These are phyloP conservation scores for Mycena kentingensis DNA, from an alignment of 768 basidiomycete genomes.

Conservation along the genomic window DNA sequence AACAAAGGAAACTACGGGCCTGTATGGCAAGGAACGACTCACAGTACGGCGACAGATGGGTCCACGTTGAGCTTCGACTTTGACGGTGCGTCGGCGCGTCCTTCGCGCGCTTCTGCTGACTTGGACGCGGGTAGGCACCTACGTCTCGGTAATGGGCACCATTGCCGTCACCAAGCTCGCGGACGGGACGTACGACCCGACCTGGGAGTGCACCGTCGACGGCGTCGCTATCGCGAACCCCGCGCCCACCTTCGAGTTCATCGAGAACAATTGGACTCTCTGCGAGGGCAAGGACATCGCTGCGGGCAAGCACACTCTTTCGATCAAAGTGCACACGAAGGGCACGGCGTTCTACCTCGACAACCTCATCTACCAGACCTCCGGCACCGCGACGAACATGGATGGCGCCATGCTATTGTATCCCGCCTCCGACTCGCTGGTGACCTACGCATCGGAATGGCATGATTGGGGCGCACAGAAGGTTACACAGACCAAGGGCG, in stretches of 20 bases:
- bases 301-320: not conserved
- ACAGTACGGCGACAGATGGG: not conserved
- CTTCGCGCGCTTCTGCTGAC: too few species aligned
- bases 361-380: not conserved
- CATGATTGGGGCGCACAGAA: conserved; percentile 12
- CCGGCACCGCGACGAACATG: not conserved
- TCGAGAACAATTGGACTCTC: not conserved
- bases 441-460: conserved; percentile 24
- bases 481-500: conserved; percentile 21
- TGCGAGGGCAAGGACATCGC: not conserved
- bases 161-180: not conserved
- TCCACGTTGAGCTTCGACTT: not conserved
- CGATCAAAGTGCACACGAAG: not conserved
- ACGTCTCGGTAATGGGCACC: not conserved
- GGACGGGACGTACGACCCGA: not conserved
- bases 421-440: not conserved
- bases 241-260: not conserved
- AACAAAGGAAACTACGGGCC: not conserved
- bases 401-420: not conserved
- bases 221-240: not conserved
- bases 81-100: not conserved
- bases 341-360: not conserved
- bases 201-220: not conserved
- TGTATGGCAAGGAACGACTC: not conserved
- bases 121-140: not conserved